A percentile compares a stretch with the other conserved stretches of the same genome.
phyloP scores from a whole-genome alignment of 140 eudicot species.

The Erigeron philadelphicus region DNA sequence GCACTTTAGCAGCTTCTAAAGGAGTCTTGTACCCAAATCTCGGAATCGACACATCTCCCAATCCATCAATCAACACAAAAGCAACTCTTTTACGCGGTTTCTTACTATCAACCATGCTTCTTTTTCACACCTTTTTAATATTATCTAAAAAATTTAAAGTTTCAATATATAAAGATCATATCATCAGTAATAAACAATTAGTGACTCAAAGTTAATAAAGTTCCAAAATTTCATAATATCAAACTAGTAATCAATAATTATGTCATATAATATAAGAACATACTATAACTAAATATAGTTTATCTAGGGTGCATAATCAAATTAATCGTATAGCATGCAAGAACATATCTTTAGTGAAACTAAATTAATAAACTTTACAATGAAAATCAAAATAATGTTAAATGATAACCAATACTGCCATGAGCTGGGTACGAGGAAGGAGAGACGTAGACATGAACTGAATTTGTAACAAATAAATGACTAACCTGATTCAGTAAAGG shows the following conservation, averaged over 20 bases:
- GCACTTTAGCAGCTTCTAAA: constrained; percentile 63
- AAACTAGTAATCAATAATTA: not conserved
- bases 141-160: constrained; percentile 13
- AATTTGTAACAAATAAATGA: not conserved
- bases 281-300: not conserved
- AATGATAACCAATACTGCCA: not conserved
- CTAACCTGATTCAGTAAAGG: constrained; percentile 31
- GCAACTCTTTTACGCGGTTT: constrained; percentile 67
- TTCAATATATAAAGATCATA: constrained; percentile 14
- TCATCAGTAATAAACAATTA: not conserved
- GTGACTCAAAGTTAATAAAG: constrained; percentile 1
- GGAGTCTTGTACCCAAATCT: constrained; percentile 76
- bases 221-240: not conserved
- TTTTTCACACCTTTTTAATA: constrained; percentile 15
- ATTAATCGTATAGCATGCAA: not conserved
- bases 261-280: constrained; percentile 6
- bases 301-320: constrained; percentile 17
- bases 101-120: constrained; percentile 44
- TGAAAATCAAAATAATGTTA: not conserved
- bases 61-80: constrained; percentile 79
- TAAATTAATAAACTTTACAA: constrained; percentile 8
- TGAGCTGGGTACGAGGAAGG: not conserved
- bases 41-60: constrained; percentile 94
- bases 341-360: not conserved
- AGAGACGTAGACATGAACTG: not conserved